Evolutionary conservation across 176 grass and related monocot species (phyloP).

Genomic region (Musa itinerans): DNA sequence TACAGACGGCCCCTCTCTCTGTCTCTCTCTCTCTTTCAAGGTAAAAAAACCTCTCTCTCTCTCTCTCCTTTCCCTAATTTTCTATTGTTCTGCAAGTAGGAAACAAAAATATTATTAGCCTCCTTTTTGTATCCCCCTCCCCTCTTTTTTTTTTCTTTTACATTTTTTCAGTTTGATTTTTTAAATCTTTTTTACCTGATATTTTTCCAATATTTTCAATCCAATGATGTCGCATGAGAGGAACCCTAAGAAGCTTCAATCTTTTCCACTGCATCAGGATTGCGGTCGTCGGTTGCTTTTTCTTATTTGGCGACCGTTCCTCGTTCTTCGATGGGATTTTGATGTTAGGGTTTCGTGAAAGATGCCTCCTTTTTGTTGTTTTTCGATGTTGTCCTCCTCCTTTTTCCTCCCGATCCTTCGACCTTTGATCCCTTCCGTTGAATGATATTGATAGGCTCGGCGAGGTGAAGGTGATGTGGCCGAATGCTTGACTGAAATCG

Average conservation of each 20-base stretch:
- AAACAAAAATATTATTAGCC: neutral
- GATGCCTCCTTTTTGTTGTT: neutral
- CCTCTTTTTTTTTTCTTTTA: neutral
- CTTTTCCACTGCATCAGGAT: neutral
- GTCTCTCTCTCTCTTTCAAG: neutral
- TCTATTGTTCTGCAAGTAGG: neutral
- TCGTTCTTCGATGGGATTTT: neutral
- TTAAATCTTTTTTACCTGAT: neutral
- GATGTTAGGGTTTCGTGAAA: conserved; percentile 4
- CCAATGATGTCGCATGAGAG: neutral
- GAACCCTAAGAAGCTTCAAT: neutral
- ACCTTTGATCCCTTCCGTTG: neutral
- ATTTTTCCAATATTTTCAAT: neutral
- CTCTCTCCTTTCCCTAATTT: neutral
- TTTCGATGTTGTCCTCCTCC: neutral
- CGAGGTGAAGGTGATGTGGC: neutral
- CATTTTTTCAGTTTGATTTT: neutral
- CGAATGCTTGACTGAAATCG: neutral
- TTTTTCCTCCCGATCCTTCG: neutral
- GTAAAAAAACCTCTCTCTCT: neutral
- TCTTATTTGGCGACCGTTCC: too few species aligned
- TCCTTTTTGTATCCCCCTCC: neutral
- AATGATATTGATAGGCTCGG: neutral
- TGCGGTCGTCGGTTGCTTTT: neutral
- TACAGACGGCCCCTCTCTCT: neutral